Evolutionary conservation across 768 basidiomycete species (phyloP).

Genomic region (Rubroboletus pulcherrimus): DNA sequence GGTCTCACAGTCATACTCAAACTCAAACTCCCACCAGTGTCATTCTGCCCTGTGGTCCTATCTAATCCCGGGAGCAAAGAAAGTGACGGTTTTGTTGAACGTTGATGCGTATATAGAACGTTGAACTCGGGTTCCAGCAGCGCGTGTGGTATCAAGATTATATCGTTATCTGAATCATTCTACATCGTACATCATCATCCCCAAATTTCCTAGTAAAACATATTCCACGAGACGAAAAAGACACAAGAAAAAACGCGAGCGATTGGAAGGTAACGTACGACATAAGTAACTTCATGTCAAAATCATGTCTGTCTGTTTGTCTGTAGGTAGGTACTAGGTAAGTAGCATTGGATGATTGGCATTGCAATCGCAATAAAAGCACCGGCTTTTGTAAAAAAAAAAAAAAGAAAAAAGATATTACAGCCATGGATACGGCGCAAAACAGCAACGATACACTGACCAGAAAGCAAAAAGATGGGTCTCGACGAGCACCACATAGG

Average conservation of each 20-base stretch:
- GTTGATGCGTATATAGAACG: too few relatives aligned
- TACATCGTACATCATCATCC: constrained; percentile 5
- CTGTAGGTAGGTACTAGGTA: background rate
- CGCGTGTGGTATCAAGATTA: background rate
- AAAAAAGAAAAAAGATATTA: background rate
- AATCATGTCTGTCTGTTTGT: background rate
- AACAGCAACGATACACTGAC: background rate
- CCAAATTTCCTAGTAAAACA: constrained; percentile 1
- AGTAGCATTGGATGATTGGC: background rate
- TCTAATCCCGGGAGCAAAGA: too few relatives aligned
- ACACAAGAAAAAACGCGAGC: background rate
- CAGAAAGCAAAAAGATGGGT: background rate
- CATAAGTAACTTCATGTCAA: constrained; percentile 1
- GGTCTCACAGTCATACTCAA: constrained; percentile 39
- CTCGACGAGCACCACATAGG: background rate
- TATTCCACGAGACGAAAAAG: background rate
- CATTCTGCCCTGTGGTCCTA: too few relatives aligned
- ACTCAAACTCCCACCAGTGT: too few relatives aligned
- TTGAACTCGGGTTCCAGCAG: background rate
- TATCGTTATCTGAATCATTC: background rate
- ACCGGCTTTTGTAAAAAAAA: background rate
- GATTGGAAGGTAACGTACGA: constrained; percentile 1
- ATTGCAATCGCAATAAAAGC: background rate
- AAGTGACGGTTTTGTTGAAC: too few relatives aligned
- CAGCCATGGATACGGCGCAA: background rate